These are phyloP conservation scores for Plasmodium reichenowi DNA, from an alignment of 169 alveolate species.

Conservation along the genomic window DNA sequence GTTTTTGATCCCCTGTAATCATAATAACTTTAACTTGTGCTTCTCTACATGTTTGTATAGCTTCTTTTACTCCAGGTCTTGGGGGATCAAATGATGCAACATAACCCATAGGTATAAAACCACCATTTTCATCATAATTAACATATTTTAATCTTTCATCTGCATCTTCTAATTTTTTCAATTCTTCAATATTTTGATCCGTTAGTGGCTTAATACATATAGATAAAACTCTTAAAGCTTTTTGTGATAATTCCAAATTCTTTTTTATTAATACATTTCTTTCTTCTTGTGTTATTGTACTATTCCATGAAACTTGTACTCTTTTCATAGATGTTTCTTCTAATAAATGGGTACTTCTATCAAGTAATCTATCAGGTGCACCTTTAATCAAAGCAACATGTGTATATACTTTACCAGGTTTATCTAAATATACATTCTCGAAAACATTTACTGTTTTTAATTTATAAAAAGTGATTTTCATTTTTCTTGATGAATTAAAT, in stretches of 20 bases:
- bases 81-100: constrained; percentile 96
- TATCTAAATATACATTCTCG: constrained; percentile 80
- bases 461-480: constrained; percentile 91
- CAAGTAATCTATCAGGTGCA: constrained; percentile 90
- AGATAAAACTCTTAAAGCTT: constrained; percentile 91
- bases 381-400: constrained; percentile 93
- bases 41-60: constrained; percentile 93
- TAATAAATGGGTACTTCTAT: constrained; percentile 29
- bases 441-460: constrained; percentile 47
- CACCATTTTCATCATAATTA: constrained; percentile 58
- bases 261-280: constrained; percentile 19
- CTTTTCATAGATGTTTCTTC: constrained; percentile 33
- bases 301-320: constrained; percentile 28
- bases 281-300: constrained; percentile 30
- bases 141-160: constrained; percentile 87
- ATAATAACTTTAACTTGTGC: constrained; percentile 99
- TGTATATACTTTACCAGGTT: constrained; percentile 74
- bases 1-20: constrained; percentile 88
- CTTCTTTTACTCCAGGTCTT: constrained; percentile 97
- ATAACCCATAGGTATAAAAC: constrained; percentile 87
- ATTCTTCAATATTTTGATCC: constrained; percentile 79
- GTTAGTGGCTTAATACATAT: constrained; percentile 89
- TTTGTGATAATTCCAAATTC: constrained; percentile 83
- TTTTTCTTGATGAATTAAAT: constrained; percentile 90
- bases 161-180: constrained; percentile 85